Evolutionary conservation across 1,139 yeast species (phyloP).

Genomic region (Oligophagozyma castellii): DNA sequence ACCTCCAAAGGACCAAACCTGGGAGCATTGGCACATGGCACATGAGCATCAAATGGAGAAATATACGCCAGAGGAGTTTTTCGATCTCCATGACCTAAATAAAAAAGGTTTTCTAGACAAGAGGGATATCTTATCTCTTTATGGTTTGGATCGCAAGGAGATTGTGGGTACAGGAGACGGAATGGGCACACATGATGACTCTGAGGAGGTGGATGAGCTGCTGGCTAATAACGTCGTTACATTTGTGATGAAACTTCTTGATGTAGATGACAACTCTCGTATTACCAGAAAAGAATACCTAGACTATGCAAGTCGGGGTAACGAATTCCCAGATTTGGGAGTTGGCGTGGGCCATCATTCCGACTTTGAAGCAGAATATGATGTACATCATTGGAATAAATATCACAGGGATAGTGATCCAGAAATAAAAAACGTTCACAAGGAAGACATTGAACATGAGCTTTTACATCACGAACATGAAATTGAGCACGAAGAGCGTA

Average conservation of each 20-base stretch:
- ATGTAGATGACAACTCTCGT: constrained; percentile 50
- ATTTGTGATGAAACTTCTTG: constrained; percentile 46
- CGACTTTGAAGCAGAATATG: constrained; percentile 87
- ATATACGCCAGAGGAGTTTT: constrained; percentile 68
- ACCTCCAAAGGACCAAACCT: constrained; percentile 39
- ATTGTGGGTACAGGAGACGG: constrained; percentile 87
- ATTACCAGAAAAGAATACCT: constrained; percentile 62
- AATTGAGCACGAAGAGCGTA: constrained; percentile 56
- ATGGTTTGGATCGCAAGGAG: constrained; percentile 61
- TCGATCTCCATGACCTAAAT: constrained; percentile 62
- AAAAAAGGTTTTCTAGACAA: constrained; percentile 40
- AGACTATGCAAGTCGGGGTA: constrained; percentile 46
- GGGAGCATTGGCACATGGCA: constrained; percentile 86
- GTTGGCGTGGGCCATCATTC: constrained; percentile 96
- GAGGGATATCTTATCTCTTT: constrained; percentile 60
- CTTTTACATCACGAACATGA: constrained; percentile 77
- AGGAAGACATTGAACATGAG: constrained; percentile 85
- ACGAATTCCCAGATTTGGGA: constrained; percentile 81
- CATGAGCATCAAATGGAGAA: constrained; percentile 70
- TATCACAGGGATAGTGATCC: constrained; percentile 77
- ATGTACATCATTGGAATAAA: constrained; percentile 87
- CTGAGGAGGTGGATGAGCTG: constrained; percentile 43
- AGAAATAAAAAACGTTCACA: constrained; percentile 63
- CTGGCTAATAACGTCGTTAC: constrained; percentile 43
- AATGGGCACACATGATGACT: constrained; percentile 62